Percentiles rank a stretch among this genome's conserved stretches.
These are phyloP conservation scores for Cercospora sojina DNA, from an alignment of 2,329 filamentous ascomycete species.

Conservation along the genomic window DNA sequence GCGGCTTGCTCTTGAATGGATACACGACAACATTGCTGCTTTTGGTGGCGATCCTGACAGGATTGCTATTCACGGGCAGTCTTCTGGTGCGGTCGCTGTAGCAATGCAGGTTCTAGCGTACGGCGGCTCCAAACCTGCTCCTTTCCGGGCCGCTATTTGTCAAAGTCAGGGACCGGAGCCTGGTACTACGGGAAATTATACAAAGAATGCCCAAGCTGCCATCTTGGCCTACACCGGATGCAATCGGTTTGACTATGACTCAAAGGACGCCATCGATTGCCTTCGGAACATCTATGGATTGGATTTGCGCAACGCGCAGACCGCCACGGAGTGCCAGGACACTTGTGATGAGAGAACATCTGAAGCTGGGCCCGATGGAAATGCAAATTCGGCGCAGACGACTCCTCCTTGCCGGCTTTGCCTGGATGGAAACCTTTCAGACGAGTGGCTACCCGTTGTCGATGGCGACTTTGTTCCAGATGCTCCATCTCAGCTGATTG, in stretches of 20 bases:
- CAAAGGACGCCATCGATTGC: neutral
- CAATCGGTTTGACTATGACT: neutral
- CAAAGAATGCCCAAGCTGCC: neutral
- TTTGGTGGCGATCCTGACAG: neutral
- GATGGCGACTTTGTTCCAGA: neutral
- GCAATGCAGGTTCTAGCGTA: neutral
- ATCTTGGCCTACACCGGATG: neutral
- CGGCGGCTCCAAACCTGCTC: neutral
- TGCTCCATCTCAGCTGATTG: neutral
- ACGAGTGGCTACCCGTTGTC: neutral
- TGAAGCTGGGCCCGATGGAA: neutral
- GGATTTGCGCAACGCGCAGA: neutral
- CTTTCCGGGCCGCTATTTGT: neutral
- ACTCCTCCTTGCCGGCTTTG: neutral
- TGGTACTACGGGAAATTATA: neutral
- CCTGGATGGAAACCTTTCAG: neutral
- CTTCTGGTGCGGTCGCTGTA: neutral
- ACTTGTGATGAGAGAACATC: neutral
- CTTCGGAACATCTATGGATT: neutral
- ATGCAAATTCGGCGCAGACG: neutral
- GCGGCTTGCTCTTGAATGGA: neutral
- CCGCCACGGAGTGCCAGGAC: neutral
- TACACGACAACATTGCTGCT: neutral
- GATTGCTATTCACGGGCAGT: neutral
- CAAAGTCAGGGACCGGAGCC: neutral